Evolutionary conservation across 352 stramenopile genomes (phyloP), one percentile per base, ranked within the genome.

Genomic region (Phytopythium chamaehyphon): DNA sequence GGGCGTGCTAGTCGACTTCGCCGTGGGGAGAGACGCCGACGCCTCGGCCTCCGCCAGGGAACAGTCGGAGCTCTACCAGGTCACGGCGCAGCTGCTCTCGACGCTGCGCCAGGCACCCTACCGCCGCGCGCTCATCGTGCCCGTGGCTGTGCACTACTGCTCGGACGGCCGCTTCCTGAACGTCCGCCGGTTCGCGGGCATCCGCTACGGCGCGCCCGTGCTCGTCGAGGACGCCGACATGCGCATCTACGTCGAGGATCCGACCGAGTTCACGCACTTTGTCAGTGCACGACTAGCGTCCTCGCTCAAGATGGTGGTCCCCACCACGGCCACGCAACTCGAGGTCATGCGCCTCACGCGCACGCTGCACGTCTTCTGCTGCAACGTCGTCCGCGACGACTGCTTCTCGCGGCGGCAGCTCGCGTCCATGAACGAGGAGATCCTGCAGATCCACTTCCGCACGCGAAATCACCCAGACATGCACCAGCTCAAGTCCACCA

Each of bases 351-450:
- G 69, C 0, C 61, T 89, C 9, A 83, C 78, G n/a, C 73, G 75
- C 6, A 86, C 73, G 47, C 62, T 89, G 16, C 76, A 89, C 55
- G 75, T 89, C 21, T 83, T 81, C 49, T 89, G 78, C 49, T 76
- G 75, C 21, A 83, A 83, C 43, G 69, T 86, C 5, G 66, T 79
- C 33, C 66, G 67, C 15, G 76, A 89, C 59, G 75, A 87, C 53
- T 87, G 75, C 55, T 89, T 89, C 38, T 87, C 78, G 16, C 60
- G 73, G 33, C 65, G 78, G 46, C 78, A 89, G 57, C 83, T 83
- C 35, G 78, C 78, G 24, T 89, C 73, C 4, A 87, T 89, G 75
- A 89, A 89, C 59, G 78, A 89, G 54, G 78, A 89, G 43, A 85
- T 87, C 35, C 58, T 89, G 54, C 78, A 89, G 57, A 89, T 87